Percentiles rank a stretch among this genome's conserved stretches.
phyloP scores from a whole-genome alignment of 1,139 yeast genomes.

The Candida glucosophila region DNA sequence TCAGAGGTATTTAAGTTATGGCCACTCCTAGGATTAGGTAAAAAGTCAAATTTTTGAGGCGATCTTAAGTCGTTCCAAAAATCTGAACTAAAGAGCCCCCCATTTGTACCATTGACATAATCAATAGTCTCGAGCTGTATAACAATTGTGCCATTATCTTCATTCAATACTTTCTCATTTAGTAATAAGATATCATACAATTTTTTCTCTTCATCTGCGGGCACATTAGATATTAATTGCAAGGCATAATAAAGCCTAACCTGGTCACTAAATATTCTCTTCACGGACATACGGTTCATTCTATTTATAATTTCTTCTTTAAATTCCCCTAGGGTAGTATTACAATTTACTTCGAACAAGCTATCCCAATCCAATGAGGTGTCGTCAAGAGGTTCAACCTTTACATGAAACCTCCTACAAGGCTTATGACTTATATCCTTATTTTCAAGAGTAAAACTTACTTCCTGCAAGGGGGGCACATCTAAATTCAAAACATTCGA shows the following conservation, averaged over 20 bases:
- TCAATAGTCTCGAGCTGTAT: conserved; percentile 8
- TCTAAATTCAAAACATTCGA: conserved; percentile 17
- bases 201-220: conserved; percentile 4
- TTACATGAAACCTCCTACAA: conserved; percentile 9
- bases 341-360: conserved; percentile 16
- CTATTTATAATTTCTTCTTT: conserved; percentile 15
- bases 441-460: too few species aligned
- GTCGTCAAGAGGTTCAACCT: conserved; percentile 11
- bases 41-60: conserved; percentile 11
- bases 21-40: conserved; percentile 1
- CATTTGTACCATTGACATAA: conserved; percentile 9
- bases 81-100: conserved; percentile 20
- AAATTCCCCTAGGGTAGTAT: conserved; percentile 16
- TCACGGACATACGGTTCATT: conserved; percentile 15
- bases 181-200: conserved; percentile 10
- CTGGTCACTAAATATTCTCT: conserved; percentile 23
- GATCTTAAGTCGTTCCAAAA: conserved; percentile 22
- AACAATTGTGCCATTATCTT: conserved; percentile 6
- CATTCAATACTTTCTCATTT: conserved; percentile 6
- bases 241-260: conserved; percentile 11
- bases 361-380: conserved; percentile 14
- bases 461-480: conserved; percentile 18
- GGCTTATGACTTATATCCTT: too few species aligned
- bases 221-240: conserved; percentile 6
- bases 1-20: neutral